A percentile compares a stretch with the other conserved stretches of the same genome.
phyloP scores from a whole-genome alignment of 2,329 filamentous ascomycete species.

The Penicillium sp. region DNA sequence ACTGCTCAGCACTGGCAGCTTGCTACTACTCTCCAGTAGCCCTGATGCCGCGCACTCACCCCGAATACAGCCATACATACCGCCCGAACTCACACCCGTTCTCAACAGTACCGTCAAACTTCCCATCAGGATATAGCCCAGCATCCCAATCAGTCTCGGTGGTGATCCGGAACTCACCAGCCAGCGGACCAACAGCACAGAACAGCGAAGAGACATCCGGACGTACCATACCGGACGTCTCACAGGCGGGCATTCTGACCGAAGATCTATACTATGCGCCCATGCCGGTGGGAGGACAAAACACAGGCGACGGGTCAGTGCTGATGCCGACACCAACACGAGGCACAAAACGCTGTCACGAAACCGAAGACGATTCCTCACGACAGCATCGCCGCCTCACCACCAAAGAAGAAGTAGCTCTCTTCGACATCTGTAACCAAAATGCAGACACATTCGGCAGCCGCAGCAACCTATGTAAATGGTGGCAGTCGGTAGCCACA shows the following conservation, averaged over 20 bases:
- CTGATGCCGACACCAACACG: slow-evolving; percentile 6
- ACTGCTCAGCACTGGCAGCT: not conserved
- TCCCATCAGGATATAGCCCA: slow-evolving; percentile 3
- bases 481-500: slow-evolving; percentile 42
- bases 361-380: slow-evolving; percentile 16
- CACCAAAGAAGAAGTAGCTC: slow-evolving; percentile 41
- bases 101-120: not conserved
- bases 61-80: slow-evolving; percentile 10
- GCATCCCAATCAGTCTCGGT: slow-evolving; percentile 12
- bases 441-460: slow-evolving; percentile 40
- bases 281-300: slow-evolving; percentile 11
- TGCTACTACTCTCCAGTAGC: not conserved
- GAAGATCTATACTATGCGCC: slow-evolving; percentile 19
- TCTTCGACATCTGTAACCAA: slow-evolving; percentile 44
- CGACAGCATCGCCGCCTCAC: slow-evolving; percentile 42
- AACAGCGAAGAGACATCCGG: slow-evolving; percentile 19
- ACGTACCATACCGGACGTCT: slow-evolving; percentile 14
- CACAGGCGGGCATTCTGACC: slow-evolving; percentile 7
- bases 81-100: not conserved
- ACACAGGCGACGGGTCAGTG: slow-evolving; percentile 3
- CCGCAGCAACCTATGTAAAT: slow-evolving; percentile 45
- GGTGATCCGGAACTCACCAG: slow-evolving; percentile 13
- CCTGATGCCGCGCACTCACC: slow-evolving; percentile 10
- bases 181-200: slow-evolving; percentile 7
- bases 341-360: slow-evolving; percentile 15